phyloP scores from a whole-genome alignment of 768 basidiomycete species.

The Suillus brevipes region DNA sequence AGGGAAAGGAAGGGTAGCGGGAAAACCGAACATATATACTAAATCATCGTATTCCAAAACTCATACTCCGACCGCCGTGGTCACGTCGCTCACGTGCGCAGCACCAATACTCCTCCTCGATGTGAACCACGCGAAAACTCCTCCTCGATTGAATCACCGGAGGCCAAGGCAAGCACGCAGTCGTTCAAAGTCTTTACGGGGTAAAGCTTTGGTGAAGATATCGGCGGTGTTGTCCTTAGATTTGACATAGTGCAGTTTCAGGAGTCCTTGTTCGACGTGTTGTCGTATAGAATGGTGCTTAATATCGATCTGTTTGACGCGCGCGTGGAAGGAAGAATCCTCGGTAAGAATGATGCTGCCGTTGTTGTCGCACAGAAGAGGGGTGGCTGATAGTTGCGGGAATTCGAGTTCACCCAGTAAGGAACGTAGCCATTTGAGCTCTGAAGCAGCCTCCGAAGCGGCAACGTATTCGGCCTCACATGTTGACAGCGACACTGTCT shows the following conservation, averaged over 20 bases:
- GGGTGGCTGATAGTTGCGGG: constrained; percentile 5
- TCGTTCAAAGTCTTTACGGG: too few relatives aligned
- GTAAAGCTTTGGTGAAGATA: constrained; percentile 39
- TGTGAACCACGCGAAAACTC: too few relatives aligned
- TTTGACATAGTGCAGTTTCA: constrained; percentile 26
- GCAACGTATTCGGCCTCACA: too few relatives aligned
- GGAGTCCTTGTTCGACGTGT: constrained; percentile 26
- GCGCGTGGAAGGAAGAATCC: constrained; percentile 36
- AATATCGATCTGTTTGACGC: constrained; percentile 48
- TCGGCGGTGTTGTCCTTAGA: constrained; percentile 39
- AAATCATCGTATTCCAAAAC: too few relatives aligned
- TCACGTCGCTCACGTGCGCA: too few relatives aligned
- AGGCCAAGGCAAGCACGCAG: too few relatives aligned
- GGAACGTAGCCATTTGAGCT: constrained; percentile 36
- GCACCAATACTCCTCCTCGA: too few relatives aligned
- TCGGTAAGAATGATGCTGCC: constrained; percentile 35
- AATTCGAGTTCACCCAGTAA: constrained; percentile 19
- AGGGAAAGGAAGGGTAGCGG: too few relatives aligned
- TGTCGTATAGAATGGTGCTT: constrained; percentile 40
- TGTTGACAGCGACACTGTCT: too few relatives aligned
- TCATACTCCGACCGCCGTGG: too few relatives aligned
- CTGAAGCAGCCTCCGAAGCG: constrained; percentile 21
- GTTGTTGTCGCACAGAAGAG: constrained; percentile 35
- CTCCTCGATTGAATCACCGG: too few relatives aligned
- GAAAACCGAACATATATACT: too few relatives aligned